Conservation (phyloP, 495 filamentous ascomycete species). For the Arthonia radiata region DNA sequence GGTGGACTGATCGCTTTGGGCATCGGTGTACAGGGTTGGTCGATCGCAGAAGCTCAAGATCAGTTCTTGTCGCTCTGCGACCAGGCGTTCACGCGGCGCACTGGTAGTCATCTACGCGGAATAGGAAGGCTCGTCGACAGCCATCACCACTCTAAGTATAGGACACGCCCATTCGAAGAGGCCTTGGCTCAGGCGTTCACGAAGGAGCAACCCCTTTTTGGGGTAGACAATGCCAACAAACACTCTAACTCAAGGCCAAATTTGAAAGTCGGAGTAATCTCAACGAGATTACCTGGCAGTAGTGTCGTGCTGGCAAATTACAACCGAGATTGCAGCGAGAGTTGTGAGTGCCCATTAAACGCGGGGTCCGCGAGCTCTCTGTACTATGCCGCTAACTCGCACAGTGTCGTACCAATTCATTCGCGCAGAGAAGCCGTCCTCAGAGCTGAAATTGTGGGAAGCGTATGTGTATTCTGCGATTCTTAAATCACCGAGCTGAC, state of each 20-base stretch:
- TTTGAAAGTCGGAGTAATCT: constrained; percentile 23
- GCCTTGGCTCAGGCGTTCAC: constrained; percentile 12
- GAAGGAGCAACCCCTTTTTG: constrained; percentile 16
- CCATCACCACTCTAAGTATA: constrained; percentile 18
- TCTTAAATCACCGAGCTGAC: constrained; percentile 3
- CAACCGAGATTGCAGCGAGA: constrained; percentile 12
- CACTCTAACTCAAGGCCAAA: constrained; percentile 10
- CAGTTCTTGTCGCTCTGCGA: constrained; percentile 19
- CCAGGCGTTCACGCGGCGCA: constrained; percentile 19
- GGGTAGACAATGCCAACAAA: constrained; percentile 10
- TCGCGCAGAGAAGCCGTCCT: constrained; percentile 16
- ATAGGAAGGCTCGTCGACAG: constrained; percentile 13
- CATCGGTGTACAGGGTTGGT: constrained; percentile 23
- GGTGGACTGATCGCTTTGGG: constrained; percentile 32
- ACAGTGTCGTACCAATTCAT: constrained; percentile 15
- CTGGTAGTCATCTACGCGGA: constrained; percentile 12
- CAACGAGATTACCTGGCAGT: constrained; percentile 9
- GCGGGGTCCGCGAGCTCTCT: constrained; percentile 4
- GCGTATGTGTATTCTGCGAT: constrained; percentile 14
- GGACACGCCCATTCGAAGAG: constrained; percentile 15
- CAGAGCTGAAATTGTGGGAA: constrained; percentile 24
- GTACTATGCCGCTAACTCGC: constrained; percentile 1
- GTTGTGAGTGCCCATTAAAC: constrained; percentile 1
- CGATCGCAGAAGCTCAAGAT: constrained; percentile 16
- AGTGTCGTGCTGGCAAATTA: constrained; percentile 26